These are phyloP conservation scores for Termitomyces heimii DNA, from an alignment of 768 basidiomycete genomes.

Conservation along the genomic window DNA sequence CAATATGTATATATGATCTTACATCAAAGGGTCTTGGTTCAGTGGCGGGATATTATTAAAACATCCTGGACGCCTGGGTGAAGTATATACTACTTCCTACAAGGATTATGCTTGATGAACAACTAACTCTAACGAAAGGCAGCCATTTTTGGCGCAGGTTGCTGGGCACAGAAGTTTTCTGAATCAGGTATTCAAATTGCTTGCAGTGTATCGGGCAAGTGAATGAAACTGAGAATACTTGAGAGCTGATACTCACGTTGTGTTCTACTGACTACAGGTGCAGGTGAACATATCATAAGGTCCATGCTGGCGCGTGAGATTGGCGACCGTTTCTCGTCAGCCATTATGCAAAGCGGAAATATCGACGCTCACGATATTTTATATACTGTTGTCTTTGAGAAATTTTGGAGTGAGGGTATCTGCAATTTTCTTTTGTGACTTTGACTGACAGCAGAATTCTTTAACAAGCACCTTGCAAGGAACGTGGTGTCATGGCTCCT, in stretches of 20 bases:
- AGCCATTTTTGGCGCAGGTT: conserved; percentile 67
- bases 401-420: conserved; percentile 45
- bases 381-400: conserved; percentile 33
- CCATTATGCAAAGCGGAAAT: conserved; percentile 18
- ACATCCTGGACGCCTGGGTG: conserved; percentile 66
- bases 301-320: conserved; percentile 48
- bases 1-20: not conserved
- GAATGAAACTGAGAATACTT: not conserved
- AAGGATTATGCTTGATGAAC: not conserved
- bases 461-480: conserved; percentile 26
- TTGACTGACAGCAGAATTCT: not conserved
- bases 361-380: conserved; percentile 56
- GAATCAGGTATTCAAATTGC: conserved; percentile 34
- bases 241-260: not conserved
- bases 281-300: conserved; percentile 68
- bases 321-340: conserved; percentile 34
- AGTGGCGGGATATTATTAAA: conserved; percentile 83
- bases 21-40: not conserved
- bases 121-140: conserved; percentile 37
- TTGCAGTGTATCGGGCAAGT: conserved; percentile 64
- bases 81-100: conserved; percentile 34
- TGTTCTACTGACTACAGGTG: conserved; percentile 33
- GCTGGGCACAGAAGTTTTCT: conserved; percentile 52
- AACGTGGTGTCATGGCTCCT: conserved; percentile 36
- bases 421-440: not conserved